A percentile compares a stretch with the other conserved stretches of the same genome.
Conservation (phyloP, 1,284 basidiomycete genomes). For the Ceratobasidium sp. region DNA sequence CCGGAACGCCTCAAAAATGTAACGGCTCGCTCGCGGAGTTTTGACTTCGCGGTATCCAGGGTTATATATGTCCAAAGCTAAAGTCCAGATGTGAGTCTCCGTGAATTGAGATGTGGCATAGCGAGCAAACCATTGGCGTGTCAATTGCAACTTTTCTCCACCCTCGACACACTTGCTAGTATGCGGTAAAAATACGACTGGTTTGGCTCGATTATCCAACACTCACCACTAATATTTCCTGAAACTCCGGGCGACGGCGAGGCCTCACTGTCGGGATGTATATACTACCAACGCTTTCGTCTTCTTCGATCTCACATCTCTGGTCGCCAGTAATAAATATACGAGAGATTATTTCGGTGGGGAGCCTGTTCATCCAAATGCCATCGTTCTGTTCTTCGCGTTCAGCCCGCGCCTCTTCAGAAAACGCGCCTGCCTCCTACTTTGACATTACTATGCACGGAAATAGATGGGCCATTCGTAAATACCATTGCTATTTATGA, state of each 20-base stretch:
- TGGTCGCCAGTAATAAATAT: not conserved
- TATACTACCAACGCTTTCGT: no score
- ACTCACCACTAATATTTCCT: not conserved
- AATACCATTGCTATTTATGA: no score
- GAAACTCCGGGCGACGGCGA: not conserved
- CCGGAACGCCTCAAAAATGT: not conserved
- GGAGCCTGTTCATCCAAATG: not conserved
- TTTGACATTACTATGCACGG: no score
- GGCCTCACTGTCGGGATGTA: no score
- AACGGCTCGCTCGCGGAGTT: not conserved
- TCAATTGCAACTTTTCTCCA: not conserved
- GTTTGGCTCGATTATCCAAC: no score
- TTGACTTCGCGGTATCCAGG: not conserved
- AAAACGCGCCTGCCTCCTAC: no score
- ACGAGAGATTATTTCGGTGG: not conserved
- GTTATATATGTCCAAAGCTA: not conserved
- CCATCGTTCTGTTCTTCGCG: not conserved
- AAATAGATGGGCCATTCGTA: no score
- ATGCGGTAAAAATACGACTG: no score
- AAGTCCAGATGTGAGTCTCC: no score
- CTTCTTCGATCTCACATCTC: no score
- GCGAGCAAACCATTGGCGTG: not conserved
- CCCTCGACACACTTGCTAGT: not conserved
- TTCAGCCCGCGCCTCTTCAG: not conserved
- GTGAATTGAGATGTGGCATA: not conserved